Base-by-base conservation (phyloP, 2,329 filamentous ascomycete genomes). In the Xylaria digitata region DNA sequence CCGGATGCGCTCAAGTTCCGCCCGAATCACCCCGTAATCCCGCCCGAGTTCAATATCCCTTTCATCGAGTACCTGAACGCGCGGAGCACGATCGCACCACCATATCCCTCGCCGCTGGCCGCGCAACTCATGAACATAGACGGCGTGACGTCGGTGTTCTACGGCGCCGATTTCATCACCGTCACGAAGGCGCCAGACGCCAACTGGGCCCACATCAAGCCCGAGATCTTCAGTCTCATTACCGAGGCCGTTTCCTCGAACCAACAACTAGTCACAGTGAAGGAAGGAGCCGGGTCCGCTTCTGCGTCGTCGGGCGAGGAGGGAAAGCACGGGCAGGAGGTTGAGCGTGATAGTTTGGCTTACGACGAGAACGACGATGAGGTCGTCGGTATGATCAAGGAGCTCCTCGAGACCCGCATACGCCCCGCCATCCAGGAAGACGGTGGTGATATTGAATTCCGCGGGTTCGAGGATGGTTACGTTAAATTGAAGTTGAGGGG, bases 311-410 rank as follows among this genome's bases (percentile, higher is more conserved):
- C 49, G 71, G 75, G 69, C 30, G 53, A 66, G 30, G 68, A 58
- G 43, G 69, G 67, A 8, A 67, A 74, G 66, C 80, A 82, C 32
- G 82, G 86, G 74, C 81, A 81, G 65, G 80, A 80, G 56, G 79
- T 74, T 69, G 87, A 89, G 75, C 83, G 87, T 68, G 93, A 97
- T 74, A 92, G 88, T 67, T 83, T 97, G 58, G 88, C 88, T 23
- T 97, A 95, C 79, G 90, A 95, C 74, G 94, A 97, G 77, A 90
- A 96, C 69, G 96, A 99, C 78, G 91, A 90, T 72, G 96, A 99
- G 81, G 93, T 97, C 11, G 91, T 99, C 8, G 92, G 93, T 66
- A 98, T 98, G 96, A 98, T 99, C 82, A 97, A 98, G 83, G 96
- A 99, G 82, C 83, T 99, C 37, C 85, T 99, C 42, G 96, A 99